These are phyloP conservation scores for Antrodiella citrinella DNA, from an alignment of 768 basidiomycete species.

Conservation along the genomic window DNA sequence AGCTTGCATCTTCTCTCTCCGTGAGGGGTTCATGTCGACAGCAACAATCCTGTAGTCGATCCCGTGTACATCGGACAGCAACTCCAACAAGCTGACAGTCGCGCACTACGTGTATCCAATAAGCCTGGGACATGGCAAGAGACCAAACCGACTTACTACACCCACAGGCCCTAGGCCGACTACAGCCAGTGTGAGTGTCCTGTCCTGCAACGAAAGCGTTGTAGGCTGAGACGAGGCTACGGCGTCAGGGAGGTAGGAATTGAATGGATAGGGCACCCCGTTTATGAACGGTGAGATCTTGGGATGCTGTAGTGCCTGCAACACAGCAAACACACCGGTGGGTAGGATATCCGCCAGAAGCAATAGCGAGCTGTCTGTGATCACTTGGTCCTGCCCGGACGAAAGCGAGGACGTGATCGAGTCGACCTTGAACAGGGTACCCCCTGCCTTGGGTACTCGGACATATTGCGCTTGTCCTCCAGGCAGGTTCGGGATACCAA, in stretches of 20 bases:
- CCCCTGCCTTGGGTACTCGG: conserved; percentile 72
- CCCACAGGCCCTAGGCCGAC: conserved; percentile 78
- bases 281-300: conserved; percentile 56
- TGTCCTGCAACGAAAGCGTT: conserved; percentile 39
- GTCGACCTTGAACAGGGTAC: conserved; percentile 61
- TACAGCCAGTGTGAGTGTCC: conserved; percentile 50
- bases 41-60: conserved; percentile 50
- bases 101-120: conserved; percentile 51
- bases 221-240: conserved; percentile 1
- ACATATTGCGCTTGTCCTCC: conserved; percentile 79
- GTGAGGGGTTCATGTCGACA: conserved; percentile 49
- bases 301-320: conserved; percentile 66
- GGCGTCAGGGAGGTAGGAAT: conserved; percentile 8
- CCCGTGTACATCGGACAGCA: conserved; percentile 32
- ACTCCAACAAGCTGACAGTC: conserved; percentile 54
- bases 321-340: conserved; percentile 69
- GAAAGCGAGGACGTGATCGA: not conserved
- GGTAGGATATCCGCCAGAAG: conserved; percentile 75
- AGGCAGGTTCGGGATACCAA: conserved; percentile 58
- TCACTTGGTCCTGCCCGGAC: conserved; percentile 13
- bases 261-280: conserved; percentile 49
- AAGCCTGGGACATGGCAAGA: too few species aligned
- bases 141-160: conserved; percentile 30
- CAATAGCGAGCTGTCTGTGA: conserved; percentile 60
- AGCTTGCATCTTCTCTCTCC: conserved; percentile 52